Base-by-base conservation (phyloP, 2,329 filamentous ascomycete genomes). In the Talaromyces pinophilus region DNA sequence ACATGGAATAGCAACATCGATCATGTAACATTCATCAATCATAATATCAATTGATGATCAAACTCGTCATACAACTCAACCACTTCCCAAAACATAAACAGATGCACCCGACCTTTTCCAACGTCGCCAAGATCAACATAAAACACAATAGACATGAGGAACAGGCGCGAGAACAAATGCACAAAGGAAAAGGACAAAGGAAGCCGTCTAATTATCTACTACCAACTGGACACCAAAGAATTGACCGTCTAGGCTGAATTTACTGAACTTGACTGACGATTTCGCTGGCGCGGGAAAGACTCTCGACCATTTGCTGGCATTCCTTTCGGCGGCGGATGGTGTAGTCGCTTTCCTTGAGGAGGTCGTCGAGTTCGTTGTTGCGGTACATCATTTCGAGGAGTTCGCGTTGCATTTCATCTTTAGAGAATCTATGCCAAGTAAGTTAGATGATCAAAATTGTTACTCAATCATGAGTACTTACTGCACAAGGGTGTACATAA, bases 231-330 rank as follows among this genome's bases (percentile, higher is more conserved):
- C 22, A 46, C 48, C 62, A 54, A 38, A 54, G 25, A 25, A 57
- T 35, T 7, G 19, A 54, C 46, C 15, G 46, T 46, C 42, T 48
- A 50, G 28, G n/a, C 28, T 52, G 33, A 50, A 40, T 60, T 59
- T 67, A 87, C 79, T 87, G 86, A 68, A 90, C 87, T 73, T 89
- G 87, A 81, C 92, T 93, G 77, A 99, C 95, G 82, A 99, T 98
- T 84, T 99, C 95, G 80, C 89, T 95, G 66, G 95, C 95, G 80
- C 91, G 90, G 72, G 86, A 82, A 75, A 99, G 84, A 64, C 92
- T 96, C 81, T 99, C 95, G 62, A 99, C 95, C 95, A 99, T 99
- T 81, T 97, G 93, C 82, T 96, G 93, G 81, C 95, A 99, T 81
- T 99, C 95, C 85, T 99, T 99, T 79, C 95, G 87, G 79, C 95